A percentile compares a stretch with the other conserved stretches of the same genome.
These are phyloP conservation scores for Saksenaea vasiformis DNA, from an alignment of 371 early-diverging fungal genomes.

Conservation along the genomic window DNA sequence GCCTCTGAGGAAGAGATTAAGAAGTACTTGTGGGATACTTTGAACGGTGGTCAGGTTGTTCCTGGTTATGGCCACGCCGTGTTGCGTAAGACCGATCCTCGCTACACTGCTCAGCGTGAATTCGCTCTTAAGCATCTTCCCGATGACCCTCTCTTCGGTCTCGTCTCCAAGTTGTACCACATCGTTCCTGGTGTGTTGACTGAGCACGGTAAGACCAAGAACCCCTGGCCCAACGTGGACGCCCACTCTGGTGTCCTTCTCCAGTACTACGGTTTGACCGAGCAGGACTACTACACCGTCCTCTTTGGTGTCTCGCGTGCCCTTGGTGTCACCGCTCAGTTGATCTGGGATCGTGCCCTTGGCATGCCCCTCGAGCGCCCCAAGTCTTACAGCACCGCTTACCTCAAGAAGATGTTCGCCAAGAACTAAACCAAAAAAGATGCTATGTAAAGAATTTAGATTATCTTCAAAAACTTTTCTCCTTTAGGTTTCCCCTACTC, in stretches of 20 bases:
- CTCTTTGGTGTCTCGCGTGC: conserved; percentile 98
- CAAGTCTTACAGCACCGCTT: conserved; percentile 89
- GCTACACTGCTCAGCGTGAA: conserved; percentile 98
- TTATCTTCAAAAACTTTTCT: not conserved
- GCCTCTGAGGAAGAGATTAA: conserved; percentile 92
- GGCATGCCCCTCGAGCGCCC: conserved; percentile 96
- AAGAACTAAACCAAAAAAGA: conserved; percentile 42
- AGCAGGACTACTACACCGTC: conserved; percentile 99
- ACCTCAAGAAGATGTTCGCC: conserved; percentile 78
- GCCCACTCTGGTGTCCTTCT: conserved; percentile 98
- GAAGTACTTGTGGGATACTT: conserved; percentile 94
- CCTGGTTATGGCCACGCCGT: conserved; percentile 99
- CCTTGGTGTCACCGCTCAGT: conserved; percentile 91
- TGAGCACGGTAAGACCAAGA: conserved; percentile 99
- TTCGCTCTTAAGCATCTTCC: conserved; percentile 98
- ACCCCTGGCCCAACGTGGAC: conserved; percentile 99
- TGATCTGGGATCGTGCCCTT: conserved; percentile 97
- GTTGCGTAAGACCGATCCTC: conserved; percentile 95
- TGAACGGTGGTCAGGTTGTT: conserved; percentile 95
- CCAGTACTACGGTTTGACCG: conserved; percentile 94
- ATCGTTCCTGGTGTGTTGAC: conserved; percentile 94
- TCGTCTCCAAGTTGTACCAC: conserved; percentile 95
- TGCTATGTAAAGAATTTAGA: not conserved
- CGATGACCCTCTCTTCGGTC: conserved; percentile 94
- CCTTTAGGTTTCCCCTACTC: not conserved